Percentiles rank a stretch among this genome's conserved stretches.
These are phyloP conservation scores for Circinella umbellata DNA, from an alignment of 371 early-diverging fungal species.

Conservation along the genomic window DNA sequence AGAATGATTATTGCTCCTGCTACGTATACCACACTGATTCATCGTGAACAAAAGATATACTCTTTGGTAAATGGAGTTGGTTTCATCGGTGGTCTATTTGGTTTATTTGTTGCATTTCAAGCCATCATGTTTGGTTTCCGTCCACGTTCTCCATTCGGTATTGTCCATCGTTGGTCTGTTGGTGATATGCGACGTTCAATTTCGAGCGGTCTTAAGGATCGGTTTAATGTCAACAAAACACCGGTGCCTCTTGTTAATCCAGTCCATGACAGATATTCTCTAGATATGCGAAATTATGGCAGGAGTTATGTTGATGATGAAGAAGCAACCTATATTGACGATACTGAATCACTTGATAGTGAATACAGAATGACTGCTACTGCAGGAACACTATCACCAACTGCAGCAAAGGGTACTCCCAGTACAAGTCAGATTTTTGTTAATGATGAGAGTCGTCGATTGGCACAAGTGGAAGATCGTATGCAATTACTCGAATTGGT, in stretches of 20 bases:
- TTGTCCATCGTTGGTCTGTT: conserved; percentile 46
- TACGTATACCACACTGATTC: background rate
- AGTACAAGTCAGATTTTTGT: background rate
- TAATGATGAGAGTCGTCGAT: conserved; percentile 19
- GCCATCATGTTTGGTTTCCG: conserved; percentile 42
- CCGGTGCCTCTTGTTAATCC: conserved; percentile 41
- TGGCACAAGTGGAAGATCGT: conserved; percentile 36
- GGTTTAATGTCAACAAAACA: conserved; percentile 27
- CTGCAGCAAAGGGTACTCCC: background rate
- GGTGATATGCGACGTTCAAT: conserved; percentile 29
- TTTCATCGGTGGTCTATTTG: conserved; percentile 40
- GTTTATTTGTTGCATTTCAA: conserved; percentile 38
- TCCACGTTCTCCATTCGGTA: conserved; percentile 43
- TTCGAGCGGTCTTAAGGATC: conserved; percentile 22
- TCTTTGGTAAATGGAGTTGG: conserved; percentile 34
- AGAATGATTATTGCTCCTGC: conserved; percentile 18
- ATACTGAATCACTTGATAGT: background rate
- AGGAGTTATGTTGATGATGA: background rate
- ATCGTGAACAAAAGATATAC: conserved; percentile 31
- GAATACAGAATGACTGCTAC: background rate
- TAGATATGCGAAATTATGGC: conserved; percentile 13
- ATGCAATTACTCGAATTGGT: conserved; percentile 40
- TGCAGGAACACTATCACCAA: background rate
- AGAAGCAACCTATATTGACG: background rate
- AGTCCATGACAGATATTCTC: conserved; percentile 28